Evolutionary conservation across 306 rosid genomes (phyloP).

Genomic region (Cicer judaicum): DNA sequence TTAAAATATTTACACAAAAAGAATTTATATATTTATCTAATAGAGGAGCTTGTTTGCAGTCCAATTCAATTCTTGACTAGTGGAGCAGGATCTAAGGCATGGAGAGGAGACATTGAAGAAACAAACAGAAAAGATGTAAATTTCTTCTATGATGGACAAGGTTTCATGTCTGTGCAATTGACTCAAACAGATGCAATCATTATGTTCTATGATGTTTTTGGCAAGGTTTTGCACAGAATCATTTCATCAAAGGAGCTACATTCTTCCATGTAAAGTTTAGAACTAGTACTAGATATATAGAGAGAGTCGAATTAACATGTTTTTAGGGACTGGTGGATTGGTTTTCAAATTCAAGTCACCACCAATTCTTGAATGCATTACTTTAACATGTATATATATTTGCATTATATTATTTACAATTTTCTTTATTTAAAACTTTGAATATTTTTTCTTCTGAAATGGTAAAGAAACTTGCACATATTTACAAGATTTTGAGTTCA

Average conservation of each 20-base stretch:
- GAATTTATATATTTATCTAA: slow-evolving; percentile 34
- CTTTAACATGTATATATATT: neutral
- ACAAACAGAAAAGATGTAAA: slow-evolving; percentile 41
- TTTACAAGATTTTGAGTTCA: too few species aligned
- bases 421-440: neutral
- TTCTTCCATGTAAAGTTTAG: slow-evolving; percentile 43
- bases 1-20: neutral
- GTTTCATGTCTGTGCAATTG: slow-evolving; percentile 63
- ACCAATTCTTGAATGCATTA: neutral
- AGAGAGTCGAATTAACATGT: neutral
- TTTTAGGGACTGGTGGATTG: slow-evolving; percentile 1
- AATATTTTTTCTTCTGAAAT: too few species aligned
- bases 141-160: slow-evolving; percentile 70
- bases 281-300: neutral
- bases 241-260: slow-evolving; percentile 47
- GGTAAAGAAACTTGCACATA: too few species aligned
- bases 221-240: slow-evolving; percentile 48
- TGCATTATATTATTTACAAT: neutral
- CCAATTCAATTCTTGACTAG: slow-evolving; percentile 56
- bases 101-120: slow-evolving; percentile 55
- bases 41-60: slow-evolving; percentile 51
- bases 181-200: slow-evolving; percentile 50
- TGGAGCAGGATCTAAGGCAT: slow-evolving; percentile 71
- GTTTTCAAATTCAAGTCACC: slow-evolving; percentile 23
- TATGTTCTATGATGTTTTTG: slow-evolving; percentile 58